phyloP scores from a whole-genome alignment of 306 rosid genomes.

The Crotalaria pallida region DNA sequence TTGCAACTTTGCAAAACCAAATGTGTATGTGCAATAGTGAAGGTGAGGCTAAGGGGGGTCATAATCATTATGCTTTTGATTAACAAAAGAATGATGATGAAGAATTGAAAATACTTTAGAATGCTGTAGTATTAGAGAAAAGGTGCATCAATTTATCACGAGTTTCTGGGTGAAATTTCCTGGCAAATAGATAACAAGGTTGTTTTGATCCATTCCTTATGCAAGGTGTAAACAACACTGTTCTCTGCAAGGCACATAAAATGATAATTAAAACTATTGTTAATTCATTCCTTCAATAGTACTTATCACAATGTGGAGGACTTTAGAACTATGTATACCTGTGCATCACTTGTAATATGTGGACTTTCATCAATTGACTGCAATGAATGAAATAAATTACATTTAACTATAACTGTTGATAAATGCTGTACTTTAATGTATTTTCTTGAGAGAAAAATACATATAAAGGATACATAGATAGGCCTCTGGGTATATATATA shows the following conservation, averaged over 20 bases:
- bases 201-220: conserved; percentile 27
- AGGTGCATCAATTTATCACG: conserved; percentile 12
- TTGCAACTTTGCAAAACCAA: neutral
- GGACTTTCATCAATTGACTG: conserved; percentile 18
- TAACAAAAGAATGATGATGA: conserved; percentile 2
- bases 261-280: neutral
- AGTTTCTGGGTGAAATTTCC: conserved; percentile 32
- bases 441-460: neutral
- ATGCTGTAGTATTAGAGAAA: conserved; percentile 10
- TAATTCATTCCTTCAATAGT: neutral
- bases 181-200: conserved; percentile 43
- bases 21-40: conserved; percentile 14
- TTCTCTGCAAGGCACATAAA: conserved; percentile 20
- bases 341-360: conserved; percentile 27
- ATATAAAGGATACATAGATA: neutral
- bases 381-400: conserved; percentile 10
- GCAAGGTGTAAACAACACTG: conserved; percentile 27
- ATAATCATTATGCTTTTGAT: neutral
- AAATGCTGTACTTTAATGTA: no score
- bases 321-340: conserved; percentile 17
- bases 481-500: no score
- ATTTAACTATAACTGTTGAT: neutral
- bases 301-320: neutral
- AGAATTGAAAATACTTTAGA: neutral
- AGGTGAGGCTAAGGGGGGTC: neutral